Base-by-base conservation (phyloP, 306 rosid species). In the Vicia sativa region DNA sequence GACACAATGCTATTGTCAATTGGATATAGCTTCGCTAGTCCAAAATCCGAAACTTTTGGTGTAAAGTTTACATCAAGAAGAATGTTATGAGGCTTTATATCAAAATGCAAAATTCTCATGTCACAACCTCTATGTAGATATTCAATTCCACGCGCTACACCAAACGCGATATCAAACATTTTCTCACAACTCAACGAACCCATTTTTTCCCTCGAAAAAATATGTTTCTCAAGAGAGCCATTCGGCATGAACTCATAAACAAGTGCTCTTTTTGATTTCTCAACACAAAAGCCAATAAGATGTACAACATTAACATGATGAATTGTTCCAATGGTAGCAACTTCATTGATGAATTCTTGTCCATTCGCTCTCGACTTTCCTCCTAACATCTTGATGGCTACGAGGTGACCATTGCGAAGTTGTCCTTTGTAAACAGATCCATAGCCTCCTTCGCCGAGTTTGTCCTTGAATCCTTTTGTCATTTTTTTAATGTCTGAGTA, bases 401-500 rank as follows among this genome's bases (percentile, higher is more conserved):
- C 80, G 0, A 70, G 16, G 28, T 12, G 41, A 9, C 80, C 80
- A 2, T 64, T 65, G 0, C 77, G 70, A 50, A 75, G 71, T 25
- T 57, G 25, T 59, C 80, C 80, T 65, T 71, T 75, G 15, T 26
- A 75, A 3, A 79, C 75, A 45, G 75, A 75, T 9, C 84, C 84
- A 54, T 41, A 80, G 21, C 80, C 75, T 2, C 84, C 80, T 68
- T 80, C 75, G 5, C 84, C 84, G 16, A 80, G 54, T 54, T 80
- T 75, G 7, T 58, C 35, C 55, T 70, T 71, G 57, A 80, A 75
- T 0, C 72, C 70, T 70, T 26, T 49, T 10, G 71, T 75, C 14
- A 70, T 75, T 25, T 49, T 74, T 25, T 50, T 70, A 0, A 79
- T 57, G 12, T 75, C 84, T 1, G 53, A 48, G 38, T 70, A 67